A percentile compares a stretch with the other conserved stretches of the same genome.
Evolutionary conservation across 352 stramenopile species (phyloP).

Genomic region (Stramenopiles sp.): DNA sequence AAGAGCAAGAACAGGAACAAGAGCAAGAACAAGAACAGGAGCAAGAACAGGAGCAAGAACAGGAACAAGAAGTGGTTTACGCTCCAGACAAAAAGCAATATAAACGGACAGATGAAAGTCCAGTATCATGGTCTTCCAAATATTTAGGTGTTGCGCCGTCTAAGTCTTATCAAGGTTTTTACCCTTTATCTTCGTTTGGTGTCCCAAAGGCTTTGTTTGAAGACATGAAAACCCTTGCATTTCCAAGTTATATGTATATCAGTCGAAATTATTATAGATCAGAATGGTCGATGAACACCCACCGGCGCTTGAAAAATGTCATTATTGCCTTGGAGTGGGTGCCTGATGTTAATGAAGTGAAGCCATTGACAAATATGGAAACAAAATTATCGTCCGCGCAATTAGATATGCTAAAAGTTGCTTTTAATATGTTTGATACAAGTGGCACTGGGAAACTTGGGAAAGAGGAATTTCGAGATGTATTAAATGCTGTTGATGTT

Average conservation of each 20-base stretch:
- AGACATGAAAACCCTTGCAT: constrained; percentile 18
- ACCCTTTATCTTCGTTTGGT: constrained; percentile 22
- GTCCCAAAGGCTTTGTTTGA: constrained; percentile 29
- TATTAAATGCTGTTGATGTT: constrained; percentile 16
- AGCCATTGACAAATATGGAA: constrained; percentile 28
- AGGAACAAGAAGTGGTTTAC: constrained; percentile 51
- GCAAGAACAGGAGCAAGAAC: constrained; percentile 48
- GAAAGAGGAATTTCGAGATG: constrained; percentile 32
- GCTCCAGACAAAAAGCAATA: constrained; percentile 82
- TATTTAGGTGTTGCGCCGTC: constrained; percentile 27
- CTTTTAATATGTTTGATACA: constrained; percentile 48
- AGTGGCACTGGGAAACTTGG: constrained; percentile 41
- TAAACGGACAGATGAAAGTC: constrained; percentile 56
- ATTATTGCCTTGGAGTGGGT: constrained; percentile 68
- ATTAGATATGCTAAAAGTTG: constrained; percentile 46
- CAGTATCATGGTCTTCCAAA: constrained; percentile 45
- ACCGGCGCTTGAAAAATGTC: constrained; percentile 71
- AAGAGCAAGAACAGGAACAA: constrained; percentile 52
- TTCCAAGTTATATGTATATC: constrained; percentile 30
- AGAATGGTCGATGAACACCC: constrained; percentile 51
- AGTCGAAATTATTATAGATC: constrained; percentile 56
- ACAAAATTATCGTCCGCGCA: constrained; percentile 43
- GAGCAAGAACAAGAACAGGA: constrained; percentile 57
- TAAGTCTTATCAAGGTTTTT: constrained; percentile 22
- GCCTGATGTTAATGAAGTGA: constrained; percentile 36